Evolutionary conservation across 2,329 filamentous ascomycete species (phyloP), one percentile per base, ranked within the genome.

Genomic region (Cladosporium sphaerospermum): DNA sequence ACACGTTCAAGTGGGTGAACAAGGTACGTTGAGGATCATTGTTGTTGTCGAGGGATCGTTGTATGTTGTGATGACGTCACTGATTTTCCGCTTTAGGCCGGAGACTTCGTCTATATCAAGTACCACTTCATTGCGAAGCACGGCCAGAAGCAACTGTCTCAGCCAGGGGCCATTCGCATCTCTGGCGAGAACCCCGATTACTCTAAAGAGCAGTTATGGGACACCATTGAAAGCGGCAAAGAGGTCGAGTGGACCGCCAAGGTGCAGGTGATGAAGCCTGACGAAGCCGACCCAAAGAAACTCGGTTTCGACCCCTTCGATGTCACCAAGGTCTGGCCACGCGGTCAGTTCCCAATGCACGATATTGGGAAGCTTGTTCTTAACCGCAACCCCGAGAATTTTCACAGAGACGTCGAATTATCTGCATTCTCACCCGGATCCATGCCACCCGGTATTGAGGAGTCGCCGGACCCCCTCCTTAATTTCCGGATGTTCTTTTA

Each of bases 231-330:
- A 53, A 62, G 57, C 1, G 73, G 73, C 4, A 64, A 74, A 16
- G 61, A 71, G 39, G 62, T 72, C 11, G 68, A 69, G 14, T 77
- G 73, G 73, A 75, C 71, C 3, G 71, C 70, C 4, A 66, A 71
- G 43, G 68, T 76, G 3, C 73, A 76, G 52, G 65, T 75, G 45
- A 77, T 76, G 73, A 62, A 71, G 39, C 70, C 72, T 2, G 67
- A 74, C 16, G 68, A 78, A 41, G 74, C 74, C 0, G 71, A 75
- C 54, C 68, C 75, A 2, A 64, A 70, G n/a, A 71, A 72, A 45
- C 68, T 79, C n/a, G 73, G 74, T 3, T 79, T 78, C 55, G 75
- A 79, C 49, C 71, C 74, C 7, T 78, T 80, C 55, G 76, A 80
- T 56, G 69, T 79, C 4, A 79, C 78, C 34, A 79, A 79, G 61